Percentiles rank a stretch among this genome's conserved stretches.
These are phyloP conservation scores for Pseudevernia furfuracea DNA, from an alignment of 495 filamentous ascomycete genomes.

Conservation along the genomic window DNA sequence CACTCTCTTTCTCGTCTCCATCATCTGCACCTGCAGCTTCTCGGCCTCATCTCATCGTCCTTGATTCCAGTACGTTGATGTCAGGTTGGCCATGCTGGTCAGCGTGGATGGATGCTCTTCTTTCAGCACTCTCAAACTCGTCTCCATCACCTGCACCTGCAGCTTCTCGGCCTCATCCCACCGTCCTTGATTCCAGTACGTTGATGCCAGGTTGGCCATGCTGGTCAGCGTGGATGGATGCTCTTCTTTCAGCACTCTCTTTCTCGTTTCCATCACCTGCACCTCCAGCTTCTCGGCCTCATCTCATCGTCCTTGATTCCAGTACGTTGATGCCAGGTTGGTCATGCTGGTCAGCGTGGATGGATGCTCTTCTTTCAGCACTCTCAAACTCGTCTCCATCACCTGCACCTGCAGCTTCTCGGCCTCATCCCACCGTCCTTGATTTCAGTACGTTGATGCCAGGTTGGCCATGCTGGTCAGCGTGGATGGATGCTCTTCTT, in stretches of 20 bases:
- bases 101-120: background rate
- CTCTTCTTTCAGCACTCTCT: constrained; percentile 27
- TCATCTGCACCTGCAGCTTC: background rate
- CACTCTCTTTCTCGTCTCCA: constrained; percentile 10
- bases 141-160: constrained; percentile 13
- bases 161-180: constrained; percentile 25
- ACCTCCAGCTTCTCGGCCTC: constrained; percentile 28
- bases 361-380: constrained; percentile 27
- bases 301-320: constrained; percentile 20
- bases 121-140: too few relatives aligned
- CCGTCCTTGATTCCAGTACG: constrained; percentile 17
- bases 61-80: background rate
- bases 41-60: background rate
- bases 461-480: background rate
- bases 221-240: constrained; percentile 31
- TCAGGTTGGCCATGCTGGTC: background rate
- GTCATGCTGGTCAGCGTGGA: constrained; percentile 28
- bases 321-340: constrained; percentile 25
- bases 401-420: constrained; percentile 2
- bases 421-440: background rate
- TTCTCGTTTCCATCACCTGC: constrained; percentile 20
- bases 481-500: constrained; percentile 33
- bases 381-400: constrained; percentile 8
- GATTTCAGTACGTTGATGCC: background rate
- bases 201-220: background rate